phyloP scores from a whole-genome alignment of 352 stramenopile genomes.

The Globisporangium radiosum region DNA sequence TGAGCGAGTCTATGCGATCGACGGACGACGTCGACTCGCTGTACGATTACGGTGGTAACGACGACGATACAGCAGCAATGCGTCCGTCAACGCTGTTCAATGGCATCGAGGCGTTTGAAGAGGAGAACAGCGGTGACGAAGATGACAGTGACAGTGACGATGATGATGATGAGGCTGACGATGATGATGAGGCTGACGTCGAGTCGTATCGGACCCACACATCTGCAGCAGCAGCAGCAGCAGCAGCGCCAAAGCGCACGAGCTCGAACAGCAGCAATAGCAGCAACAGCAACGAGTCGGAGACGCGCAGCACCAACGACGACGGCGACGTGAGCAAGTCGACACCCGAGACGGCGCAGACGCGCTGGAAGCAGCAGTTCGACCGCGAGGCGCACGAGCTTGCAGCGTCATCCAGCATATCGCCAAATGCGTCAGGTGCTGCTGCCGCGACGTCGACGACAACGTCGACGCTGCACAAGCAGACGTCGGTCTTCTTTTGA shows the following conservation, averaged over 20 bases:
- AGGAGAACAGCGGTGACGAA: constrained; percentile 15
- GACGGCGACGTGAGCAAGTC: not conserved
- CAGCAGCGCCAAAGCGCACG: too few relatives aligned
- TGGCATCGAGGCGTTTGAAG: constrained; percentile 15
- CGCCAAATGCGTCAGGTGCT: not conserved
- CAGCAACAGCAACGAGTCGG: too few relatives aligned
- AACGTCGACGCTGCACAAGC: constrained; percentile 4
- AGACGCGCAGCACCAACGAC: not conserved
- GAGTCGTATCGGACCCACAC: too few relatives aligned
- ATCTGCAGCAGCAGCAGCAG: too few relatives aligned
- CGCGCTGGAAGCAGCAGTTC: not conserved
- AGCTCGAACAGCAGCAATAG: too few relatives aligned
- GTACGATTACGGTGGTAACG: not conserved
- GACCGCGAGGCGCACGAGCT: not conserved
- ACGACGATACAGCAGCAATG: not conserved
- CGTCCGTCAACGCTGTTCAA: not conserved
- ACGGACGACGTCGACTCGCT: constrained; percentile 4
- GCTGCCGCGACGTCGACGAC: not conserved
- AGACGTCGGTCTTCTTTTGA: constrained; percentile 17
- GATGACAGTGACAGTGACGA: constrained; percentile 5
- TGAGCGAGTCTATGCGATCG: constrained; percentile 21
- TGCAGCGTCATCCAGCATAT: not conserved
- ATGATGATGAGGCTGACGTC: not conserved
- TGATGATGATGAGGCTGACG: not conserved
- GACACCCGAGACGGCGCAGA: not conserved